Base-by-base conservation (phyloP, 306 rosid genomes). In the Albizia julibrissin region DNA sequence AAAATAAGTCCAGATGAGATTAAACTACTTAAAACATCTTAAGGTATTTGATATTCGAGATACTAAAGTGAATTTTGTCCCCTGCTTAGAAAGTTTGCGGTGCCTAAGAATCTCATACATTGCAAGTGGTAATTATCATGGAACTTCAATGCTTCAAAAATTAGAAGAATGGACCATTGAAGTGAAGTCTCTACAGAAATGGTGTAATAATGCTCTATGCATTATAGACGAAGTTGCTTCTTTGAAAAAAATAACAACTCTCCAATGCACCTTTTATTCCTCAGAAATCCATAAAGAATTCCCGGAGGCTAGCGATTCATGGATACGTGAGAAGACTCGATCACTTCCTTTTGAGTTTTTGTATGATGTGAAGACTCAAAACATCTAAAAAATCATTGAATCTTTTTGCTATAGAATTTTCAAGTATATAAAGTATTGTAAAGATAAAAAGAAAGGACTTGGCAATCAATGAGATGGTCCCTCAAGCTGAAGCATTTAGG, bases 101-200 rank as follows among this genome's bases (percentile, higher is more conserved):
- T 72, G 78, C 24, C 49, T 74, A 4, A 42, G 80, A 10, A 39
- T 81, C 14, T 37, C 84, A 26, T 37, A 43, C 85, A 76, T 1
- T 43, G 14, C 13, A 10, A 2, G 14, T 2, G 47, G 47, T 10
- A 2, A 43, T 43, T 43, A 43, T 11, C 24, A 3, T 34, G 3
- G 26, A 67, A 43, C 10, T 67, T 34, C 39, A 86, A 78, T 4
- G 12, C 44, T 9, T 9, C 44, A 8, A 1, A 7, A 42, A 8
- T 42, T 46, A 46, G 50, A 46, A 46, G 50, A 46, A 46, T 12
- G 13, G 18, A 46, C 50, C 16, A 46, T 46, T 13, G 50, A 46
- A 13, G 16, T 46, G 16, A 46, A 46, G 3, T 46, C 50, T 5
- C 1, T 3, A 13, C 50, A 12, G 49, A 3, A 46, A 46, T 46